Base-by-base conservation (phyloP, 495 filamentous ascomycete species). In the Lasiosphaeris hirsuta region DNA sequence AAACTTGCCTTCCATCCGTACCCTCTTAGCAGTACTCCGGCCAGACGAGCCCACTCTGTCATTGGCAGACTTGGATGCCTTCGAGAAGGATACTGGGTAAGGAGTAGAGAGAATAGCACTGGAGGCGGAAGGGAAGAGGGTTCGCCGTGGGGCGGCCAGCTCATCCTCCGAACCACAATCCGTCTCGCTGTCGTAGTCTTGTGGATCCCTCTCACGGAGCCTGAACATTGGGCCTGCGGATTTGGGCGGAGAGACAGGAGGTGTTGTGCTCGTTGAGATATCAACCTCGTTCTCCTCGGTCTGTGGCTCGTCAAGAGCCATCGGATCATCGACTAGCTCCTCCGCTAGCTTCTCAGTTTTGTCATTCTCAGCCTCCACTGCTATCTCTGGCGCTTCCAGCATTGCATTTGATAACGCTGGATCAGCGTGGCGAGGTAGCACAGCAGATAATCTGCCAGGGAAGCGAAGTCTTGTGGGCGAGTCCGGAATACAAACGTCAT, bases 151-250 rank as follows among this genome's bases (percentile, higher is more conserved):
- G 13, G 53, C 23, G 2, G 23, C 53, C 42, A 81, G 73, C 59
- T 85, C 81, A 49, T 84, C 82, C 51, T 85, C 83, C 0, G 81
- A 84, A 1, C 81, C 77, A 4, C 75, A 80, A 18, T 78, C 72
- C 10, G 47, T 42, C 1, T 59, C 48, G 11, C 58, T 44, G 44
- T 77, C 55, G 17, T 68, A 72, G 10, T 70, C 63, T 35, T 74
- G 56, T 5, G 74, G 59, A 17, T 75, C 73, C 50, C 71, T 67
- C 9, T 70, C 62, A 6, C 72, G 72, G 1, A 75, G 62, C 7
- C 54, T 63, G 59, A 75, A 79, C 23, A 63, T 54, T 10, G 55
- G 65, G 18, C 52, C 54, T 15, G 45, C 56, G 14, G 51, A 49
- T 55, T 67, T 63, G 33, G 69, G 63, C 1, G 73, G 65, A 6